Evolutionary conservation across 306 rosid species (phyloP).

Genomic region (Acacia melanoxylon): DNA sequence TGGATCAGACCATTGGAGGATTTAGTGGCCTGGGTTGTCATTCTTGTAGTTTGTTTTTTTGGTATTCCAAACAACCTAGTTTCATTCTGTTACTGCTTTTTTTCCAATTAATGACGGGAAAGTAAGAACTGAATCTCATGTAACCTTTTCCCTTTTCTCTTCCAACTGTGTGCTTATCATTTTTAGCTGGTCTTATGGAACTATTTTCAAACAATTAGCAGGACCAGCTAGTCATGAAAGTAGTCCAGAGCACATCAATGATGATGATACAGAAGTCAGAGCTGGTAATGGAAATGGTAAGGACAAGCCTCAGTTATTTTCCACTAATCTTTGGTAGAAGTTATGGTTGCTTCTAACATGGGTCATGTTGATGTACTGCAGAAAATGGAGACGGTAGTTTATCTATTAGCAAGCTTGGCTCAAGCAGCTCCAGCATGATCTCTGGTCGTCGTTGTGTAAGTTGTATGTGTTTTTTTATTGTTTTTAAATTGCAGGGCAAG

Average conservation of each 20-base stretch:
- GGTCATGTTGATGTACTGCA: slow-evolving; percentile 40
- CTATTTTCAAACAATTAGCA: slow-evolving; percentile 31
- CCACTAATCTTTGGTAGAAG: slow-evolving; percentile 21
- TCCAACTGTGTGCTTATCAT: neutral
- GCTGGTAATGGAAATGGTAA: slow-evolving; percentile 39
- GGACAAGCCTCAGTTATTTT: slow-evolving; percentile 37
- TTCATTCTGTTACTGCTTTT: neutral
- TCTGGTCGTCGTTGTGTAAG: slow-evolving; percentile 97
- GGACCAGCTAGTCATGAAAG: slow-evolving; percentile 44
- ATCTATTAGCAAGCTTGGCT: slow-evolving; percentile 32
- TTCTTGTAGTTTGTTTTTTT: neutral
- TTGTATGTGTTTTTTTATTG: slow-evolving; percentile 89
- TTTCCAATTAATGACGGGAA: neutral
- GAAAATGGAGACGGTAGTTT: slow-evolving; percentile 43
- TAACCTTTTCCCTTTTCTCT: neutral
- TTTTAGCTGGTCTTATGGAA: slow-evolving; percentile 9
- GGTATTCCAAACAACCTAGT: neutral
- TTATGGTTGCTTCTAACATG: slow-evolving; percentile 37
- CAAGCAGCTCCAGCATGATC: slow-evolving; percentile 37
- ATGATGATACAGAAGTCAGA: slow-evolving; percentile 25
- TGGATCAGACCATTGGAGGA: slow-evolving; percentile 15
- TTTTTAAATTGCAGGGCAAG: slow-evolving; percentile 45
- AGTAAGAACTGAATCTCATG: slow-evolving; percentile 8
- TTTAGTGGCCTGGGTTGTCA: slow-evolving; percentile 5
- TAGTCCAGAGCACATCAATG: slow-evolving; percentile 45